Evolutionary conservation across 2,329 filamentous ascomycete genomes (phyloP).

Genomic region (Hysterium pulicare): DNA sequence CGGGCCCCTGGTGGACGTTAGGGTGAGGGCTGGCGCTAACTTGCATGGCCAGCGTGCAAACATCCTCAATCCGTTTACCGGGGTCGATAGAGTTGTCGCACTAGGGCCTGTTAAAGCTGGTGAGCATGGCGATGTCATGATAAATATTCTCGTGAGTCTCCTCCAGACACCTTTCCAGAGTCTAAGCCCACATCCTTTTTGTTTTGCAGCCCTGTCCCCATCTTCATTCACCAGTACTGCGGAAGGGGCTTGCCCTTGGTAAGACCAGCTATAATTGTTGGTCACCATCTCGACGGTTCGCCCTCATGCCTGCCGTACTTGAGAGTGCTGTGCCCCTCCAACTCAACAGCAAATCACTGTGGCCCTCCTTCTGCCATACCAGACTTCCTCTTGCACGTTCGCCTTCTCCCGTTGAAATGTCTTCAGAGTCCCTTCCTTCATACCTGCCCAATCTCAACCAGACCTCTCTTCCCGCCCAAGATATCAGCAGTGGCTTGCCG

Average conservation of each 20-base stretch:
- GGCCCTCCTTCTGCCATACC: constrained; percentile 26
- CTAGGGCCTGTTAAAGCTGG: constrained; percentile 19
- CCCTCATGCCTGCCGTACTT: constrained; percentile 33
- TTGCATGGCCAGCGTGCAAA: constrained; percentile 16
- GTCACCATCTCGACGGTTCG: constrained; percentile 14
- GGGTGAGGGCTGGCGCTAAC: constrained; percentile 16
- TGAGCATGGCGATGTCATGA: constrained; percentile 17
- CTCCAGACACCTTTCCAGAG: constrained; percentile 4
- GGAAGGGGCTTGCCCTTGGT: background rate
- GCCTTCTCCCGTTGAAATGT: constrained; percentile 30
- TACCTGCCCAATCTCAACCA: constrained; percentile 27
- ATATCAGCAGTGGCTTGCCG: constrained; percentile 16
- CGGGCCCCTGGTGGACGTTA: constrained; percentile 9
- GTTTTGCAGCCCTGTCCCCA: background rate
- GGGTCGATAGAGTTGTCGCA: constrained; percentile 34
- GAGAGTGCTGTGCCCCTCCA: constrained; percentile 34
- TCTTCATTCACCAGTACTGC: constrained; percentile 1
- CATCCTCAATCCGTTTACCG: constrained; percentile 23
- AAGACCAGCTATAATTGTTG: constrained; percentile 15
- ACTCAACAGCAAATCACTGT: constrained; percentile 24
- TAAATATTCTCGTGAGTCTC: constrained; percentile 17
- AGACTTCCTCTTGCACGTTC: constrained; percentile 19
- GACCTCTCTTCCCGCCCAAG: constrained; percentile 24
- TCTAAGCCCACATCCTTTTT: constrained; percentile 4
- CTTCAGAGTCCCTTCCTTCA: constrained; percentile 27